Evolutionary conservation across 140 eudicot genomes (phyloP).

Genomic region (Stevia rebaudiana): DNA sequence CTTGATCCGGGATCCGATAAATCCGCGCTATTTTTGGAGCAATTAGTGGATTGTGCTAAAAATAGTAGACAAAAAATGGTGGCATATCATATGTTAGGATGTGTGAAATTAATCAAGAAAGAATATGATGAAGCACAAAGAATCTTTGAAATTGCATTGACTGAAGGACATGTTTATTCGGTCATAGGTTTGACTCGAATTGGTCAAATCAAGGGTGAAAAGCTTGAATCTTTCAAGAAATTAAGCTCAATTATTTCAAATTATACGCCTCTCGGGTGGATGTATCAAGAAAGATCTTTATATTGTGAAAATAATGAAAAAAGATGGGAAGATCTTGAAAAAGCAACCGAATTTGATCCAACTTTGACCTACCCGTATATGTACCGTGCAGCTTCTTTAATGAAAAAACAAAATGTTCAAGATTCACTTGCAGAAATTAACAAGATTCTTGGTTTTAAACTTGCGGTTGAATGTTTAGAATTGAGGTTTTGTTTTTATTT

Average conservation of each 20-base stretch:
- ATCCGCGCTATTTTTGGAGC: slow-evolving; percentile 54
- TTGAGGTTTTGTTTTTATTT: slow-evolving; percentile 79
- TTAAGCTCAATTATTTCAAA: slow-evolving; percentile 59
- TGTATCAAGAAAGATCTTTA: slow-evolving; percentile 87
- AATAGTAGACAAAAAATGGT: slow-evolving; percentile 56
- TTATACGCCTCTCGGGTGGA: slow-evolving; percentile 82
- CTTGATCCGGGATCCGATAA: slow-evolving; percentile 65
- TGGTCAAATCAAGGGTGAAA: slow-evolving; percentile 57
- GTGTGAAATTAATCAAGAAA: slow-evolving; percentile 65
- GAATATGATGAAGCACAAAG: slow-evolving; percentile 67
- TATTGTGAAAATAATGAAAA: slow-evolving; percentile 61
- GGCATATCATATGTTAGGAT: slow-evolving; percentile 77
- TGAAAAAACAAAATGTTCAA: slow-evolving; percentile 69
- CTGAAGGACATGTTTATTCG: slow-evolving; percentile 77
- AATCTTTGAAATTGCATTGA: slow-evolving; percentile 55
- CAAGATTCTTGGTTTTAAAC: slow-evolving; percentile 74
- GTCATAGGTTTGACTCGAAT: slow-evolving; percentile 78
- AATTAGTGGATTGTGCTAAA: slow-evolving; percentile 51
- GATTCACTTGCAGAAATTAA: slow-evolving; percentile 74
- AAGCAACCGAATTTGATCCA: slow-evolving; percentile 82
- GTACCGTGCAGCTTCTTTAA: slow-evolving; percentile 89
- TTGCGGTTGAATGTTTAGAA: slow-evolving; percentile 89
- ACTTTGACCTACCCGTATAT: slow-evolving; percentile 88
- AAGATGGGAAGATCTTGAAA: slow-evolving; percentile 65
- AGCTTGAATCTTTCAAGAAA: slow-evolving; percentile 44